These are phyloP conservation scores for Crucibulum laeve DNA, from an alignment of 768 basidiomycete species.

Conservation along the genomic window DNA sequence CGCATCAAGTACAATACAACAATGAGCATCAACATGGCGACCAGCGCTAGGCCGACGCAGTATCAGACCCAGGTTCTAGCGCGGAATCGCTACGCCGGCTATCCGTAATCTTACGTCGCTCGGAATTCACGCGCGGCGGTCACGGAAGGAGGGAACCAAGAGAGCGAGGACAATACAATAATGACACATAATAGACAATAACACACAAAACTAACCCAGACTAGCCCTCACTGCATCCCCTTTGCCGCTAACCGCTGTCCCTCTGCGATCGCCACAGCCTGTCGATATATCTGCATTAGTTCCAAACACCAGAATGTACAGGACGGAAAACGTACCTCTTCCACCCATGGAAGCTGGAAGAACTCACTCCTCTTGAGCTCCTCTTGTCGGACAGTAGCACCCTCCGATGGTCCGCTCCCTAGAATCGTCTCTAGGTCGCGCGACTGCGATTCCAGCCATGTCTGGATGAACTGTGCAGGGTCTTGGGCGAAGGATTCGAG, in stretches of 20 bases:
- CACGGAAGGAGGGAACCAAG: too few relatives aligned
- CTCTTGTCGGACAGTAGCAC: conserved; percentile 77
- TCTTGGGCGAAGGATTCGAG: conserved; percentile 76
- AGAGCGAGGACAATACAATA: not conserved
- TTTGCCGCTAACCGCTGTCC: conserved; percentile 63
- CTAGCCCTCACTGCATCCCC: conserved; percentile 22
- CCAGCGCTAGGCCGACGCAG: not conserved
- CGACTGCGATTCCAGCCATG: conserved; percentile 89
- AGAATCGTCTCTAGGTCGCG: conserved; percentile 85
- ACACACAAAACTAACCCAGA: not conserved
- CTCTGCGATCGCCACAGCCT: conserved; percentile 84
- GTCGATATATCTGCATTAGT: conserved; percentile 9
- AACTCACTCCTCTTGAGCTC: conserved; percentile 87
- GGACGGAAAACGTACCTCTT: conserved; percentile 38
- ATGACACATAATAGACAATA: not conserved
- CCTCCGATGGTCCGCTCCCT: conserved; percentile 83
- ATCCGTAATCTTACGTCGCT: too few relatives aligned
- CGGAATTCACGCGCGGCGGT: too few relatives aligned
- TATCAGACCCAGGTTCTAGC: too few relatives aligned
- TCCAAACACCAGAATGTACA: conserved; percentile 1
- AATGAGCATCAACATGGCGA: too few relatives aligned
- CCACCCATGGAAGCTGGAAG: conserved; percentile 91
- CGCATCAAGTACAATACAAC: too few relatives aligned
- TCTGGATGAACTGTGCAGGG: conserved; percentile 79
- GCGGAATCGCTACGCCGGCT: too few relatives aligned